Evolutionary conservation across 139 green algal genomes (phyloP), one percentile per base, ranked within the genome.

Genomic region (Picochlorum sp.): DNA sequence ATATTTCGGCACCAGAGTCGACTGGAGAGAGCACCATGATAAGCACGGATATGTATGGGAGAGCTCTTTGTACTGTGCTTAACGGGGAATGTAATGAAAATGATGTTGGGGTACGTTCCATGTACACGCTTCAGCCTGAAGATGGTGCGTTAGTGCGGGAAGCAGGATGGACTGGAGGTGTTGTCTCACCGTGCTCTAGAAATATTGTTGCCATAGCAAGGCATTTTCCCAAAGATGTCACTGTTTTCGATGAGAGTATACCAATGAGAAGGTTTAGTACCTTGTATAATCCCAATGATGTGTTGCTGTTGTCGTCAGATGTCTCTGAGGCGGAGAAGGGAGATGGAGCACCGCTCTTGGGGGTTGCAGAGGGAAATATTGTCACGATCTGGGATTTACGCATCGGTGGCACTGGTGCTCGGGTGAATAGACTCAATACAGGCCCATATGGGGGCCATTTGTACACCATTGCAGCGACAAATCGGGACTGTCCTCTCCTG

Each of bases 341-440:
- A 20, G 64, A 63, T 45, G 57, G 64, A 15, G 8, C 30, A 14
- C 70, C 61, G 2, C 47, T 77, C 8, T 38, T 77, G 15, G 70
- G 64, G 5, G 70, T 77, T 16, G 31, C 65, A 9, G 70, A 77
- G 49, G 70, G 70, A 2, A 65, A 65, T 10, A 45, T 58, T 44
- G 49, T 70, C 16, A 73, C 64, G 11, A 63, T 77, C 2, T 77
- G 70, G 70, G 70, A 77, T 45, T 51, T 72, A 28, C 58, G 70
- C 2, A 65, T 50, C 6, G 37, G 20, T 3, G 58, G 64, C 21
- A 66, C 52, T 3, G 63, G 57, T 14, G 58, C 56, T 3, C 45
- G 70, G 3, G 63, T 77, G 41, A 65, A 65, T 30, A 31, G 50
- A 21, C 52, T 77, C 6, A 30, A 15, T 31, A 49, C 64, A 4